Percentiles rank a stretch among this genome's conserved stretches.
Conservation (phyloP, 2,329 filamentous ascomycete species). For the Metarhizium brunneum region DNA sequence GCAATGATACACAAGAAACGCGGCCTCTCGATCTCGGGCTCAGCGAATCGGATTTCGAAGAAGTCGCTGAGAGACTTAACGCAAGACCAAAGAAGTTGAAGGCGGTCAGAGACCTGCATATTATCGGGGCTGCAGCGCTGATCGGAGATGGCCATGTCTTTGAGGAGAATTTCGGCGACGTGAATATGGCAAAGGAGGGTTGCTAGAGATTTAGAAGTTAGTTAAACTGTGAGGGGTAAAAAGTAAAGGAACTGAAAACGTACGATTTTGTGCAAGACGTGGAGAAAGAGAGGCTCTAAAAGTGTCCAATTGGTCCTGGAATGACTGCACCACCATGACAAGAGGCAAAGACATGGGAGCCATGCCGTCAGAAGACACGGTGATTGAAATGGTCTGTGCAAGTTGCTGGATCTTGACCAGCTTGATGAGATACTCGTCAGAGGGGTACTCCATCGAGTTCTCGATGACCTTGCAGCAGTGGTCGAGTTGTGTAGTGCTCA, state of each 20-base stretch:
- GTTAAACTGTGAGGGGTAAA: background rate
- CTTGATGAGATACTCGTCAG: constrained; percentile 34
- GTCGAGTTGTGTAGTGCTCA: constrained; percentile 35
- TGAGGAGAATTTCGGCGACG: constrained; percentile 37
- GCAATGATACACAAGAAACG: constrained; percentile 33
- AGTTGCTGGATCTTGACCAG: constrained; percentile 39
- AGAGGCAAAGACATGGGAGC: constrained; percentile 29
- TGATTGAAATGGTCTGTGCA: constrained; percentile 34
- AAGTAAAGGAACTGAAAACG: constrained; percentile 5
- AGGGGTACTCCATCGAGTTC: constrained; percentile 29
- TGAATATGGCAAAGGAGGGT: constrained; percentile 31
- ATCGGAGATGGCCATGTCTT: constrained; percentile 36
- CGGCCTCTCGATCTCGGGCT: constrained; percentile 24
- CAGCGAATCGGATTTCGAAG: constrained; percentile 26
- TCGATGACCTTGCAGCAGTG: constrained; percentile 33
- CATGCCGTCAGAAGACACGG: constrained; percentile 23
- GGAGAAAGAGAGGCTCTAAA: constrained; percentile 27
- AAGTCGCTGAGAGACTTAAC: constrained; percentile 30
- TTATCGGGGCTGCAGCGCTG: constrained; percentile 18
- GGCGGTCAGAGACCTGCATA: constrained; percentile 28
- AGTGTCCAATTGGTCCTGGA: constrained; percentile 33
- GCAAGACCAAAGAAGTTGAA: constrained; percentile 37
- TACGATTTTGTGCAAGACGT: constrained; percentile 25
- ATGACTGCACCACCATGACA: constrained; percentile 30
- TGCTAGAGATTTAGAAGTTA: constrained; percentile 15